Evolutionary conservation across 495 filamentous ascomycete genomes (phyloP).

Genomic region (Aspergillus wentii): DNA sequence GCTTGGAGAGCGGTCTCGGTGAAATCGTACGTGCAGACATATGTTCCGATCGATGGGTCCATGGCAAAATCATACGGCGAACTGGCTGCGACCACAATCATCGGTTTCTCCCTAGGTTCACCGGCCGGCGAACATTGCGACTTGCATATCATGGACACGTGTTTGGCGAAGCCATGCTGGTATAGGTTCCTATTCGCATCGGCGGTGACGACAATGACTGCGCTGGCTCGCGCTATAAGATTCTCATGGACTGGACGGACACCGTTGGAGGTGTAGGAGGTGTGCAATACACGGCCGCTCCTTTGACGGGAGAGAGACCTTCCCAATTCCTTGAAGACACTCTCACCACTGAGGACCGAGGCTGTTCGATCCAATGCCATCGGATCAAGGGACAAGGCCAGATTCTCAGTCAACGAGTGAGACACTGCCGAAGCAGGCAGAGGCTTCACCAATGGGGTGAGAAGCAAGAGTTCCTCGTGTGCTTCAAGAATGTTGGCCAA

Average conservation of each 20-base stretch:
- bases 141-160: constrained; percentile 91
- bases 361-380: constrained; percentile 52
- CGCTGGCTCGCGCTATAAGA: constrained; percentile 77
- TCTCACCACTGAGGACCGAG: constrained; percentile 80
- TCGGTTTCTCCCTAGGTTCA: constrained; percentile 55
- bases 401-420: constrained; percentile 45
- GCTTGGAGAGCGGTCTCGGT: constrained; percentile 84
- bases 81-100: constrained; percentile 84
- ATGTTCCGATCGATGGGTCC: constrained; percentile 79
- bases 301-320: constrained; percentile 74
- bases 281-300: constrained; percentile 78
- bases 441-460: constrained; percentile 83
- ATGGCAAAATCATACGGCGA: constrained; percentile 95
- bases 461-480: constrained; percentile 76
- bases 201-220: constrained; percentile 82
- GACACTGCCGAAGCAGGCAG: constrained; percentile 76
- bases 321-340: constrained; percentile 80
- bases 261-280: constrained; percentile 86
- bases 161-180: constrained; percentile 87
- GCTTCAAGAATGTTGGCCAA: constrained; percentile 70
- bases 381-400: constrained; percentile 48
- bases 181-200: constrained; percentile 89
- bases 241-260: constrained; percentile 86
- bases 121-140: constrained; percentile 52
- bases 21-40: constrained; percentile 91